Evolutionary conservation across 768 basidiomycete genomes (phyloP).

Genomic region (Chalciporus piperatus): DNA sequence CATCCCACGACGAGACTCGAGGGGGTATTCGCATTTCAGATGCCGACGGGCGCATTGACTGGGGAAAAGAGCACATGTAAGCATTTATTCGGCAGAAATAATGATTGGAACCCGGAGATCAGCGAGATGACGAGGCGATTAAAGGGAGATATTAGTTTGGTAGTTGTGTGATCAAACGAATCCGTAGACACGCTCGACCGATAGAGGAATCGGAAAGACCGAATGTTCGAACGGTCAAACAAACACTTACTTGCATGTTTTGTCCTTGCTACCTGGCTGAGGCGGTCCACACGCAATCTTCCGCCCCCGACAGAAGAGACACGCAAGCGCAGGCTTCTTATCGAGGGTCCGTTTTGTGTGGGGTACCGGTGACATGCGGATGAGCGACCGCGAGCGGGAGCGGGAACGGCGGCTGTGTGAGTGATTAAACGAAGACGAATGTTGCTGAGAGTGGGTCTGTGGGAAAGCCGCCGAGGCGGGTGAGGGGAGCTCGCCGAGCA

Average conservation of each 20-base stretch:
- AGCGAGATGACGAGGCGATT: conserved; percentile 25
- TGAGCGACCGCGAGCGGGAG: conserved; percentile 22
- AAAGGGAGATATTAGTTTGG: conserved; percentile 13
- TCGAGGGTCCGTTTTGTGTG: conserved; percentile 28
- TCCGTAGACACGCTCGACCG: conserved; percentile 11
- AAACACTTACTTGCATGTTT: conserved; percentile 64
- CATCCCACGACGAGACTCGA: conserved; percentile 68
- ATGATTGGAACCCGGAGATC: conserved; percentile 23
- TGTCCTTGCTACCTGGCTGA: conserved; percentile 47
- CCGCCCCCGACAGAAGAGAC: conserved; percentile 62
- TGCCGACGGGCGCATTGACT: conserved; percentile 74
- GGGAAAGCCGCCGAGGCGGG: conserved; percentile 8
- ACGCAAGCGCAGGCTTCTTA: conserved; percentile 63
- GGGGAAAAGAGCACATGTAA: conserved; percentile 26
- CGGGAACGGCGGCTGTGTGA: conserved; percentile 22
- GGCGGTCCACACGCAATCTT: conserved; percentile 71
- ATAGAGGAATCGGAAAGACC: conserved; percentile 1
- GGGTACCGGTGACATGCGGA: conserved; percentile 21
- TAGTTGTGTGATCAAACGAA: conserved; percentile 2
- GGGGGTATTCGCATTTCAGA: conserved; percentile 68
- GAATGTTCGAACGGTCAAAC: background rate
- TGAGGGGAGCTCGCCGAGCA: conserved; percentile 17
- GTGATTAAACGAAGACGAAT: conserved; percentile 12
- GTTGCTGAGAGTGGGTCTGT: conserved; percentile 12
- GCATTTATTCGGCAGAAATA: conserved; percentile 6